A percentile compares a stretch with the other conserved stretches of the same genome.
Evolutionary conservation across 2,329 filamentous ascomycete species (phyloP).

Genomic region (Aspergillus neotritici): DNA sequence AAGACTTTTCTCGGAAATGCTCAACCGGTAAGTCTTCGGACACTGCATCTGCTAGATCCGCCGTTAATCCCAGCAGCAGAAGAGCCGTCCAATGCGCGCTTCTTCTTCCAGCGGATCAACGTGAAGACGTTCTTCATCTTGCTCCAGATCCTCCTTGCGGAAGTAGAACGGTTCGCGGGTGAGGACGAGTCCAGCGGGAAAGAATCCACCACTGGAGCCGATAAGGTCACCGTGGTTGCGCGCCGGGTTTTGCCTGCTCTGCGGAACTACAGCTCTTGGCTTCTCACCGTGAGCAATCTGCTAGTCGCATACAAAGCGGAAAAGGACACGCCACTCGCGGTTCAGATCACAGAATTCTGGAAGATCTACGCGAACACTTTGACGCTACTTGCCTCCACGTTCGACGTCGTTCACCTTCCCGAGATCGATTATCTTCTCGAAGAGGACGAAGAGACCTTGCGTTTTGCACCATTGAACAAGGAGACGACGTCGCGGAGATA

Average conservation of each 20-base stretch:
- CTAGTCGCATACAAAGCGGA: conserved; percentile 48
- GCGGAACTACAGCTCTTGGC: conserved; percentile 64
- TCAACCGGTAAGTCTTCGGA: conserved; percentile 48
- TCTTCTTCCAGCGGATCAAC: conserved; percentile 71
- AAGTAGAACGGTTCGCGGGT: conserved; percentile 56
- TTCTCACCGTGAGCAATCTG: conserved; percentile 51
- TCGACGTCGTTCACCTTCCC: conserved; percentile 53
- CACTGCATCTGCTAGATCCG: background rate
- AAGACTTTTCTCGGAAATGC: conserved; percentile 62
- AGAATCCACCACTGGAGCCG: conserved; percentile 33
- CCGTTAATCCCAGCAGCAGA: conserved; percentile 30
- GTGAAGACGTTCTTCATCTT: conserved; percentile 69
- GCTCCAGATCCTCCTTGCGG: conserved; percentile 63
- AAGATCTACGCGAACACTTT: conserved; percentile 59
- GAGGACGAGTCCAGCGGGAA: conserved; percentile 41
- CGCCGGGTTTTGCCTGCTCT: conserved; percentile 59
- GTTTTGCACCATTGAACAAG: conserved; percentile 56
- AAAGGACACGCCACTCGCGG: conserved; percentile 50
- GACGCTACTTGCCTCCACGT: conserved; percentile 54
- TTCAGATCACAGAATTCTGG: conserved; percentile 59
- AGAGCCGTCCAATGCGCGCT: conserved; percentile 39
- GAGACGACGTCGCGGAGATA: conserved; percentile 49
- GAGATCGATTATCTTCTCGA: conserved; percentile 59
- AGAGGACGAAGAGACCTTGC: conserved; percentile 62
- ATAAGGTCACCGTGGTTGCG: conserved; percentile 54